Evolutionary conservation across 495 filamentous ascomycete genomes (phyloP).

Genomic region (Podospora sp.): DNA sequence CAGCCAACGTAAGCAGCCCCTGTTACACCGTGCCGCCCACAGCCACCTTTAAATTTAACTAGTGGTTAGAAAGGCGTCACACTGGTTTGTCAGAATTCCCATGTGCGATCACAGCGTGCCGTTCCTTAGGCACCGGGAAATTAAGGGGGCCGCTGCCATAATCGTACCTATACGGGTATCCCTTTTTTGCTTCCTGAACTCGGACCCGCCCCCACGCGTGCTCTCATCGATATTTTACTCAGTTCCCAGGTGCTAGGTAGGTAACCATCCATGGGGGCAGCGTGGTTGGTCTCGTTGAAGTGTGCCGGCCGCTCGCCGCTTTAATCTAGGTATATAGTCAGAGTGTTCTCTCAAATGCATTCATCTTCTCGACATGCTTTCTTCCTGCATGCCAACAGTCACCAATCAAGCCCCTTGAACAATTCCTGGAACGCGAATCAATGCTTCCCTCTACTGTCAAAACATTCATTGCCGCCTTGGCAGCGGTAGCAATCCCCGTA

Average conservation of each 20-base stretch:
- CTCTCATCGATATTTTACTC: background rate
- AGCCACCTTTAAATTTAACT: conserved; percentile 1
- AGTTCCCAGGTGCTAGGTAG: background rate
- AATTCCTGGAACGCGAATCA: background rate
- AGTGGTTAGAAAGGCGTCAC: background rate
- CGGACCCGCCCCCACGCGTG: background rate
- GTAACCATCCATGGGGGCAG: background rate
- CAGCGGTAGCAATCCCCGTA: conserved; percentile 4
- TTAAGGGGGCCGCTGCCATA: background rate
- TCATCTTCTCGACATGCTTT: background rate
- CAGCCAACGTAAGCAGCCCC: background rate
- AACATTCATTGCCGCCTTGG: conserved; percentile 7
- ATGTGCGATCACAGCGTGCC: background rate
- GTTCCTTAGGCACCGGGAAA: conserved; percentile 1
- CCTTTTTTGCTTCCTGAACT: background rate
- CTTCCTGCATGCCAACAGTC: background rate
- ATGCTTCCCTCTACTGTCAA: conserved; percentile 8
- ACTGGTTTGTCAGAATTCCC: background rate
- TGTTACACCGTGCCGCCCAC: background rate
- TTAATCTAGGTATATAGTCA: background rate
- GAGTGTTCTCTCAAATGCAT: background rate
- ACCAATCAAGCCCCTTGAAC: background rate
- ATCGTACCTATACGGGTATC: conserved; percentile 1
- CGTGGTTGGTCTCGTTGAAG: background rate
- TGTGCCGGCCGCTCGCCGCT: background rate